Conservation (phyloP, 129 eudicot genomes). For the Silybum marianum region DNA sequence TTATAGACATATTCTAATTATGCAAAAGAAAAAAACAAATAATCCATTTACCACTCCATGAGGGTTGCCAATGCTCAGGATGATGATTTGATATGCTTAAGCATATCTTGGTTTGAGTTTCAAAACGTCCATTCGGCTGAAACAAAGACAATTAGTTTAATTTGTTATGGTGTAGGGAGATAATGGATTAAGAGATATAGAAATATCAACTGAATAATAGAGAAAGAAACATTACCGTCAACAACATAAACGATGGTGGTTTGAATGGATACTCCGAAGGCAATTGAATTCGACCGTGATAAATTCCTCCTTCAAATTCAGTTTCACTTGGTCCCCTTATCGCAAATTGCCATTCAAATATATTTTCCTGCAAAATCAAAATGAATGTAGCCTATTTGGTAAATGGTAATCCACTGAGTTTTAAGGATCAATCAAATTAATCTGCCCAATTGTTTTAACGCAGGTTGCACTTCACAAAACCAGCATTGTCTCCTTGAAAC, state of each 20-base stretch:
- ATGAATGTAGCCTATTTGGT: neutral
- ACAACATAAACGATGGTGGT: conserved; percentile 95
- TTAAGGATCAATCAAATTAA: neutral
- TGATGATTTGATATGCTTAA: conserved; percentile 98
- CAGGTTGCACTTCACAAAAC: neutral
- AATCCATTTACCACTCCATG: conserved; percentile 83
- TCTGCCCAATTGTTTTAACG: neutral
- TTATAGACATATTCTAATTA: neutral
- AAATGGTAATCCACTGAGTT: neutral
- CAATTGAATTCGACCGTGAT: conserved; percentile 94
- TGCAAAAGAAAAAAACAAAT: neutral
- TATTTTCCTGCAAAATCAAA: conserved; percentile 63
- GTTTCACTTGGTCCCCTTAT: conserved; percentile 89
- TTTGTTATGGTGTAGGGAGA: neutral
- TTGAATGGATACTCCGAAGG: conserved; percentile 95
- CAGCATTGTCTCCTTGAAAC: neutral
- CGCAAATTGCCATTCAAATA: conserved; percentile 99
- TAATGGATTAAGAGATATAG: neutral
- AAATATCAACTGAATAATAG: conserved; percentile 2
- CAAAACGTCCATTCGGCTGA: conserved; percentile 97
- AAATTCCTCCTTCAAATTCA: conserved; percentile 96
- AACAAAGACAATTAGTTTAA: conserved; percentile 22
- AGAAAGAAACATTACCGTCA: conserved; percentile 61
- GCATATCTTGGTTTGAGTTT: conserved; percentile 98
- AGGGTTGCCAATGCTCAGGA: conserved; percentile 99